phyloP scores from a whole-genome alignment of 768 basidiomycete species.

The Xerocomus spinulosus region DNA sequence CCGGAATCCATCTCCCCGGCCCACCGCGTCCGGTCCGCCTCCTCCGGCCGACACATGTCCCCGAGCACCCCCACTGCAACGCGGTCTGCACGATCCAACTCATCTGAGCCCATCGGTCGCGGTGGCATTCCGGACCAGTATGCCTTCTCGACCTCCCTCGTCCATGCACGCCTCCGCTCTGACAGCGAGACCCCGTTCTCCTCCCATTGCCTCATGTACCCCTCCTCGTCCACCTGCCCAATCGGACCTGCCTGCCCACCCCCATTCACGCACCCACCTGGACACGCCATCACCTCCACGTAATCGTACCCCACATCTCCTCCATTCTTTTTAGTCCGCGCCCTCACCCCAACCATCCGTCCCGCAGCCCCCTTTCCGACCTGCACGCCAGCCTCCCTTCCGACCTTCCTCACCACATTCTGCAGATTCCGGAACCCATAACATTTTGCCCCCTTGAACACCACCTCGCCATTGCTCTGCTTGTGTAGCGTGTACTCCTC shows the following conservation, averaged over 20 bases:
- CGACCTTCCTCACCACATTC: slow-evolving; percentile 91
- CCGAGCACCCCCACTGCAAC: slow-evolving; percentile 36
- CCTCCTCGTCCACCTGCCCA: slow-evolving; percentile 51
- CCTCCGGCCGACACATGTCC: slow-evolving; percentile 37
- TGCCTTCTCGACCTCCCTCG: slow-evolving; percentile 68
- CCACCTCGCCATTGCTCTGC: slow-evolving; percentile 46
- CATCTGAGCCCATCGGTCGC: slow-evolving; percentile 31
- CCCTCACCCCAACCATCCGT: slow-evolving; percentile 25
- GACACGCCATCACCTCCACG: slow-evolving; percentile 99
- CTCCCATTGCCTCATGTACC: slow-evolving; percentile 64
- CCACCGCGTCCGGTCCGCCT: slow-evolving; percentile 34
- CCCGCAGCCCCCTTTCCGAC: slow-evolving; percentile 70
- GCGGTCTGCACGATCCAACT: slow-evolving; percentile 28
- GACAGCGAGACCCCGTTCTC: slow-evolving; percentile 42
- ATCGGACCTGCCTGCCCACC: slow-evolving; percentile 66
- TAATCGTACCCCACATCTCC: slow-evolving; percentile 64
- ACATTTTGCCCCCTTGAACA: slow-evolving; percentile 93
- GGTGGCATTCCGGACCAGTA: slow-evolving; percentile 66
- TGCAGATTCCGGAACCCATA: slow-evolving; percentile 98
- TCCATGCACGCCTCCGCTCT: slow-evolving; percentile 82
- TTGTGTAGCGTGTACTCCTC: slow-evolving; percentile 63
- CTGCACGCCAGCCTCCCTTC: slow-evolving; percentile 74
- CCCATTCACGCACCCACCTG: slow-evolving; percentile 94
- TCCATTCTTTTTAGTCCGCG: slow-evolving; percentile 32
- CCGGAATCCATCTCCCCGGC: slow-evolving; percentile 36